phyloP scores from a whole-genome alignment of 768 basidiomycete genomes.

The Xerocomellus chrysenteron region DNA sequence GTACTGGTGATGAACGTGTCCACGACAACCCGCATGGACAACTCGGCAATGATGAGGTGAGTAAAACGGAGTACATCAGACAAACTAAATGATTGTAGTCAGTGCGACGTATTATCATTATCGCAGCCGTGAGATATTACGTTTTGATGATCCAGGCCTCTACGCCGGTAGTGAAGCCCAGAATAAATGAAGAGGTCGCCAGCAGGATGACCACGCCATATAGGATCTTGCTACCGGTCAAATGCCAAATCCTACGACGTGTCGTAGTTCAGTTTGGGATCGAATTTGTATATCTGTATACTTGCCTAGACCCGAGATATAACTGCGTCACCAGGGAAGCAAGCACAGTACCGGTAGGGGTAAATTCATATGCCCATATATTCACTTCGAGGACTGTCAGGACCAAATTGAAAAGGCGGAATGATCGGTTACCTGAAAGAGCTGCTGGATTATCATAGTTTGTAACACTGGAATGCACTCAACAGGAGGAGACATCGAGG shows the following conservation, averaged over 20 bases:
- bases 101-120: background rate
- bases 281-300: background rate
- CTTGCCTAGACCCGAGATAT: slow-evolving; percentile 47
- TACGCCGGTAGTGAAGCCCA: slow-evolving; percentile 45
- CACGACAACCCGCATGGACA: slow-evolving; percentile 43
- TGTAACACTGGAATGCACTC: slow-evolving; percentile 7
- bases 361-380: slow-evolving; percentile 51
- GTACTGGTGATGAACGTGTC: slow-evolving; percentile 46
- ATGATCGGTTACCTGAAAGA: background rate
- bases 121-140: slow-evolving; percentile 28
- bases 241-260: slow-evolving; percentile 11
- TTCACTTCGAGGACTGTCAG: slow-evolving; percentile 30
- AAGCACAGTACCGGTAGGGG: slow-evolving; percentile 44
- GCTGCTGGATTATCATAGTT: slow-evolving; percentile 15
- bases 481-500: background rate
- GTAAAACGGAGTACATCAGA: slow-evolving; percentile 41
- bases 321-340: slow-evolving; percentile 49
- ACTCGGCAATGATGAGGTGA: slow-evolving; percentile 47
- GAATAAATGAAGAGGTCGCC: slow-evolving; percentile 40
- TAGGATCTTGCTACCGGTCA: slow-evolving; percentile 21
- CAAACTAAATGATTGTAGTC: slow-evolving; percentile 30
- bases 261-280: background rate
- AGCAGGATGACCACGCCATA: slow-evolving; percentile 35
- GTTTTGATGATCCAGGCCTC: slow-evolving; percentile 41
- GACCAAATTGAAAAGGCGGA: background rate